Conservation (phyloP, 2,329 filamentous ascomycete species). For the Phialophora tarda region DNA sequence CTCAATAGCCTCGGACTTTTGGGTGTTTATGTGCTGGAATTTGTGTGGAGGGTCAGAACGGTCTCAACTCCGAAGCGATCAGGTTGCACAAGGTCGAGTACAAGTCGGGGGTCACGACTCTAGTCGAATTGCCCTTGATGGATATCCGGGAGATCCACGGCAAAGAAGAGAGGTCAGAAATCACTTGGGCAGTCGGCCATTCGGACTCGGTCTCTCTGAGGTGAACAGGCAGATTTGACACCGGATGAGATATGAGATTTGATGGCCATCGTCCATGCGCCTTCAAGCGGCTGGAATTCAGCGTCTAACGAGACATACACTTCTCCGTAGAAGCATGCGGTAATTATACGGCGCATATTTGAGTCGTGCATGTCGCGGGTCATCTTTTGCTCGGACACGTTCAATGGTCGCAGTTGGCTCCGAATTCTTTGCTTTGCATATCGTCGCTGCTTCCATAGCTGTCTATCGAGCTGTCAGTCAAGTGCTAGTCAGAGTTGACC, state of each 20-base stretch:
- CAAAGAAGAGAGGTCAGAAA: background rate
- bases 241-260: too few relatives aligned
- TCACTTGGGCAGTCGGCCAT: background rate
- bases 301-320: background rate
- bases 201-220: background rate
- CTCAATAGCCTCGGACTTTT: background rate
- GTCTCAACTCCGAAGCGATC: background rate
- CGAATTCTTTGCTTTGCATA: background rate
- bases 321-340: background rate
- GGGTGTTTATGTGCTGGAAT: too few relatives aligned
- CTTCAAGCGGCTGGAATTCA: too few relatives aligned
- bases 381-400: constrained; percentile 4
- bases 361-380: constrained; percentile 3
- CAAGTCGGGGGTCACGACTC: background rate
- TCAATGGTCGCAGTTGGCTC: constrained; percentile 12
- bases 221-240: background rate
- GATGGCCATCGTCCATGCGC: too few relatives aligned
- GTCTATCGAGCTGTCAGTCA: background rate
- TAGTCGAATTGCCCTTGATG: background rate
- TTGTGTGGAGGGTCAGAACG: too few relatives aligned
- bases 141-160: background rate
- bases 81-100: background rate
- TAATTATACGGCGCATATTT: background rate
- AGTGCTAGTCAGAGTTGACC: background rate
- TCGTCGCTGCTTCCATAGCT: background rate